Conservation (phyloP, 2,329 filamentous ascomycete genomes). For the Nemania sp. region DNA sequence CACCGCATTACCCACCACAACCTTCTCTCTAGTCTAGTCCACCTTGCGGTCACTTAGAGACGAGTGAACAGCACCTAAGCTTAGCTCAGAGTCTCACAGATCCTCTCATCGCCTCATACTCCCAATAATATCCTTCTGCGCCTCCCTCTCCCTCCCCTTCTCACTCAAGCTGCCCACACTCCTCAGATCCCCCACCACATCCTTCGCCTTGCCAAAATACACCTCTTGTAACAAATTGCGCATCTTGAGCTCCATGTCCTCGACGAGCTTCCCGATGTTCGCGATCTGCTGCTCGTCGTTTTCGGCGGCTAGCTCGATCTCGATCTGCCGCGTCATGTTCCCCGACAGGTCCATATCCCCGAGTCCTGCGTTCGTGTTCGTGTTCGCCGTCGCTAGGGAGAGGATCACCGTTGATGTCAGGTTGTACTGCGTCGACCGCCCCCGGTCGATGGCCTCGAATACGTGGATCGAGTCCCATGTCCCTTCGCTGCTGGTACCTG, state of each 20-base stretch:
- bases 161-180: constrained; percentile 85
- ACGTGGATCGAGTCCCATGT: constrained; percentile 99
- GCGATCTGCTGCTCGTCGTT: constrained; percentile 91
- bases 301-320: constrained; percentile 87
- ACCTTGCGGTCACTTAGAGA: no score
- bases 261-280: constrained; percentile 90
- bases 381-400: constrained; percentile 66
- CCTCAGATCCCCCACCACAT: constrained; percentile 92
- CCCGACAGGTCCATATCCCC: constrained; percentile 91
- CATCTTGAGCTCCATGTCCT: constrained; percentile 99
- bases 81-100: not conserved
- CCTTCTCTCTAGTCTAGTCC: no score
- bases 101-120: constrained; percentile 45
- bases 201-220: constrained; percentile 99
- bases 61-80: not conserved
- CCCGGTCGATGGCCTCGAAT: constrained; percentile 92
- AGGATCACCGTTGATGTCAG: constrained; percentile 96
- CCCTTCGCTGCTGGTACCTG: constrained; percentile 68
- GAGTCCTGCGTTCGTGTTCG: constrained; percentile 57
- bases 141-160: constrained; percentile 78
- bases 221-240: constrained; percentile 96
- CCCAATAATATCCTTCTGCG: constrained; percentile 85
- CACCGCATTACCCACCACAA: no score
- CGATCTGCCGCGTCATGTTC: constrained; percentile 97
- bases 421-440: constrained; percentile 93